These are phyloP conservation scores for Kuraishia ogatae DNA, from an alignment of 805 yeast species.

Conservation along the genomic window DNA sequence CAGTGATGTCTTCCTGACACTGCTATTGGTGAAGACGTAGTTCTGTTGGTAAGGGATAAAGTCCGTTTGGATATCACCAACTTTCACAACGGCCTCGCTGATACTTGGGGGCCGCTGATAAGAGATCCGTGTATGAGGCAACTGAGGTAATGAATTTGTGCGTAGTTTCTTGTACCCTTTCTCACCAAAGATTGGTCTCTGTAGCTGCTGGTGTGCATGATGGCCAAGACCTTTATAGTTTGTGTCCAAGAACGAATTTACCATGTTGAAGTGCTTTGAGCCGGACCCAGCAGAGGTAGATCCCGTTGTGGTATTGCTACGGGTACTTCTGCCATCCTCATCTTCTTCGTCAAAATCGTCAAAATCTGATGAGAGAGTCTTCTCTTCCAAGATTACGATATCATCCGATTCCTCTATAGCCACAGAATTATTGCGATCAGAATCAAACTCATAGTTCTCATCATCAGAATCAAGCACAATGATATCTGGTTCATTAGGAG, in stretches of 20 bases:
- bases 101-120: constrained; percentile 25
- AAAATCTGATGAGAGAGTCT: neutral
- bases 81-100: constrained; percentile 26
- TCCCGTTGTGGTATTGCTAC: neutral
- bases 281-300: neutral
- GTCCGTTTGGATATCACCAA: constrained; percentile 33
- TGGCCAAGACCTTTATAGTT: neutral
- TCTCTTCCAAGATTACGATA: neutral
- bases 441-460: constrained; percentile 23
- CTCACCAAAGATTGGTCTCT: neutral
- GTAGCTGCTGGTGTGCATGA: neutral
- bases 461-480: constrained; percentile 33
- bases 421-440: constrained; percentile 3
- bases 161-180: constrained; percentile 26
- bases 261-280: neutral
- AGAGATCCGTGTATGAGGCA: constrained; percentile 36
- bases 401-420: neutral
- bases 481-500: constrained; percentile 15
- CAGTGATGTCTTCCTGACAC: constrained; percentile 15
- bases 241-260: constrained; percentile 1
- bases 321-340: neutral
- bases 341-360: neutral
- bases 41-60: constrained; percentile 20
- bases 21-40: constrained; percentile 18
- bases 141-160: constrained; percentile 46